Base-by-base conservation (phyloP, 208 protist genomes). In the Zelonia costaricensis region DNA sequence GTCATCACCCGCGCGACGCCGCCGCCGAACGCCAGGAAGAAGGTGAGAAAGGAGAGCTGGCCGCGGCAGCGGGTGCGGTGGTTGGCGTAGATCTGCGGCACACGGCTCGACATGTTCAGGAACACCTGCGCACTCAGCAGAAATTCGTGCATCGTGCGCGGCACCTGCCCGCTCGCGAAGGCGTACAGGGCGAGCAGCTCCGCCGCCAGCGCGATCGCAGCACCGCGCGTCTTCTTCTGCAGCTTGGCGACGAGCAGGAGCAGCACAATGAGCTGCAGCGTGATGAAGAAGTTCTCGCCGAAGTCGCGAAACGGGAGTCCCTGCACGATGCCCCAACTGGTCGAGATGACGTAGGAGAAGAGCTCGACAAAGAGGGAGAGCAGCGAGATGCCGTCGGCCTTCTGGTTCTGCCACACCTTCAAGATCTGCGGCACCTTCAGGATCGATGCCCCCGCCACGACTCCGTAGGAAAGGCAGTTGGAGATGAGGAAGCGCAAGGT, bases 351-450 rank as follows among this genome's bases (percentile, higher is more conserved):
- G 64, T 85, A 96, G 6, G 81, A 78, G 22, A 84, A 56, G n/a
- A 93, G 45, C 56, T 96, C 87, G 20, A 96, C 45, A 22, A 74
- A 65, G 52, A 86, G 73, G 3, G 88, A 65, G 18, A 65, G 27
- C 20, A 92, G 49, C 6, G 85, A 93, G 60, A 96, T 80, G 40
- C 91, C 91, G 25, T 80, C 79, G 1, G 84, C 86, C 36, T 71
- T 82, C 25, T 70, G 61, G 39, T 70, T 55, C 31, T 74, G 66
- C 42, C 69, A 22, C 36, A 96, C 74, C 53, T 81, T 92, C 18
- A 92, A 23, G 59, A 96, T 94, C 75, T 96, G 91, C 15, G 91
- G 91, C 31, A 94, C 61, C 65, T 96, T 96, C 42, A 96, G 68
- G 40, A 91, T 80, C 4, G 85, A 73, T 6, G 85, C 80, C 23